These are phyloP conservation scores for Penicillium antarcticum DNA, from an alignment of 495 filamentous ascomycete genomes.

Conservation along the genomic window DNA sequence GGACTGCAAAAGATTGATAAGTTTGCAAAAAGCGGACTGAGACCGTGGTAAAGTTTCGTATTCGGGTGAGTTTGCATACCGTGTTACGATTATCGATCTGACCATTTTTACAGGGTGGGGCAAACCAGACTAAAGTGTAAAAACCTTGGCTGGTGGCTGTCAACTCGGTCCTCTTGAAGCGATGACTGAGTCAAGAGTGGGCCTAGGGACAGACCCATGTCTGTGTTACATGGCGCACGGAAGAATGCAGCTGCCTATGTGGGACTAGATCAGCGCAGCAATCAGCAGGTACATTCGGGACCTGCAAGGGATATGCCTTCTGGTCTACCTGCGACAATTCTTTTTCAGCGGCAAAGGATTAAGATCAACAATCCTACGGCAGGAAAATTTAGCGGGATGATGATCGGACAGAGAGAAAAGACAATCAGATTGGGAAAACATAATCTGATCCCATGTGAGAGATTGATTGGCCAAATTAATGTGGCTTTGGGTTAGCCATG, in stretches of 20 bases:
- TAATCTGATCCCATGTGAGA: constrained; percentile 6
- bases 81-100: constrained; percentile 25
- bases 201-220: too few relatives aligned
- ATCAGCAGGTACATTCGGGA: background rate
- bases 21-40: background rate
- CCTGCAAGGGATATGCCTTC: too few relatives aligned
- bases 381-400: background rate
- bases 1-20: background rate
- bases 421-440: background rate
- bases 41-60: background rate
- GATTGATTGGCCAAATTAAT: background rate
- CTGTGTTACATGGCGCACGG: background rate
- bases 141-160: background rate
- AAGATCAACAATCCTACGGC: background rate
- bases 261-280: background rate
- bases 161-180: background rate
- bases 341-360: background rate
- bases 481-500: background rate
- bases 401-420: background rate
- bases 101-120: background rate
- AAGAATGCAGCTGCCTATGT: background rate
- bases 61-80: constrained; percentile 2
- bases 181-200: background rate
- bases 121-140: background rate
- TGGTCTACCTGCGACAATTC: background rate